Percentiles rank a stretch among this genome's conserved stretches.
Evolutionary conservation across 805 yeast genomes (phyloP).

Genomic region (Saccharomycopsis capsularis): DNA sequence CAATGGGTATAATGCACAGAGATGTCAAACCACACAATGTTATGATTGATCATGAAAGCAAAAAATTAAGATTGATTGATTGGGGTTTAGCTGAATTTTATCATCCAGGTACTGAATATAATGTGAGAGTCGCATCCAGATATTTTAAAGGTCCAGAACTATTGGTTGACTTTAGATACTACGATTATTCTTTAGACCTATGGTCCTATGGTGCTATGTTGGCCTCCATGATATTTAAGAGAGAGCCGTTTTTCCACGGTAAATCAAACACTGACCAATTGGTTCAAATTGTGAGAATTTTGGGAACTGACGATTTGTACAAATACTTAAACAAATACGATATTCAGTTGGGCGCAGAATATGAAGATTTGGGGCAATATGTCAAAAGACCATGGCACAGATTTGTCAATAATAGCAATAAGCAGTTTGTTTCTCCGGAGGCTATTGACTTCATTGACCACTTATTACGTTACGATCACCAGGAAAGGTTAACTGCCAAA

Average conservation of each 20-base stretch:
- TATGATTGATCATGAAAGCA: constrained; percentile 74
- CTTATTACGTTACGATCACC: constrained; percentile 76
- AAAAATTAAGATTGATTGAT: constrained; percentile 68
- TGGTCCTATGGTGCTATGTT: constrained; percentile 93
- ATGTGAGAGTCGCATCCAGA: constrained; percentile 86
- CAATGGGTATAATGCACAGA: constrained; percentile 92
- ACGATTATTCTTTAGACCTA: constrained; percentile 82
- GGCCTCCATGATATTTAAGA: constrained; percentile 80
- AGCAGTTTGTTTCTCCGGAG: constrained; percentile 44
- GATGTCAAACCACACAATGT: constrained; percentile 93
- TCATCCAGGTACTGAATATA: constrained; percentile 83
- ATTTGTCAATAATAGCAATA: constrained; percentile 50
- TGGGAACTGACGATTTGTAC: constrained; percentile 75
- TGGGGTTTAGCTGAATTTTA: constrained; percentile 96
- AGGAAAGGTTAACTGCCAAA: constrained; percentile 76
- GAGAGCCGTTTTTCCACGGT: constrained; percentile 91
- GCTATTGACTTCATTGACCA: constrained; percentile 66
- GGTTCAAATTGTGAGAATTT: constrained; percentile 80
- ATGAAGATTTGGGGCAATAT: constrained; percentile 65
- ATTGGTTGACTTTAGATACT: constrained; percentile 71
- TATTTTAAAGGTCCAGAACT: constrained; percentile 91
- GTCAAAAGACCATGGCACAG: constrained; percentile 61
- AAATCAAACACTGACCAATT: constrained; percentile 86
- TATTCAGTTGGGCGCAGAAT: constrained; percentile 65
- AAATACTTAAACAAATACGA: constrained; percentile 62